These are phyloP conservation scores for Pythium plurisporium DNA, from an alignment of 352 stramenopile genomes.

Conservation along the genomic window DNA sequence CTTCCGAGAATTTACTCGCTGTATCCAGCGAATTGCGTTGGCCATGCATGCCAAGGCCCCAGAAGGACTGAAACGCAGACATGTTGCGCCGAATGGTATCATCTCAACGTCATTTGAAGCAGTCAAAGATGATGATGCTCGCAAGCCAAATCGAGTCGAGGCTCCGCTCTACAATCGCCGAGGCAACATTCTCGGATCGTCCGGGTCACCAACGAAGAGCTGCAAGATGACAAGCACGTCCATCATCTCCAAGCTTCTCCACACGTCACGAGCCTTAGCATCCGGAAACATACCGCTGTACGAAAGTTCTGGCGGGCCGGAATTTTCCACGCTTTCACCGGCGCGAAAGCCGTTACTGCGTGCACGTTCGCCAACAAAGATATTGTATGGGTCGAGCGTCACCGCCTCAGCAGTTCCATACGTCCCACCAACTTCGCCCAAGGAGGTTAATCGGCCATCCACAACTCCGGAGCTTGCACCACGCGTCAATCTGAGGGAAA, in stretches of 20 bases:
- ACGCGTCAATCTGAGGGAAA: neutral
- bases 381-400: conserved; percentile 9
- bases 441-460: neutral
- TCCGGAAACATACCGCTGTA: neutral
- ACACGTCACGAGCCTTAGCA: conserved; percentile 30
- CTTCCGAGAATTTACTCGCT: conserved; percentile 72
- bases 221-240: conserved; percentile 65
- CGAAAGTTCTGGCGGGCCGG: neutral
- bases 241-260: conserved; percentile 53
- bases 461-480: neutral
- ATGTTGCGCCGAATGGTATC: conserved; percentile 27
- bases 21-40: conserved; percentile 59
- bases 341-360: neutral
- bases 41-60: conserved; percentile 41
- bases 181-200: conserved; percentile 38
- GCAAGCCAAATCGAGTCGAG: conserved; percentile 20
- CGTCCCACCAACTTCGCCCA: neutral
- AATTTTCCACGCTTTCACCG: neutral
- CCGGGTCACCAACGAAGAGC: conserved; percentile 37
- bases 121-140: conserved; percentile 41
- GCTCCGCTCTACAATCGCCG: conserved; percentile 46
- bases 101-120: conserved; percentile 46
- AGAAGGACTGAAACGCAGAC: neutral
- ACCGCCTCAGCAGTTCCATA: conserved; percentile 8
- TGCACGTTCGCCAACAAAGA: conserved; percentile 10